These are phyloP conservation scores for Eremothecium gossypii DNA, from an alignment of 1,139 yeast genomes.

Conservation along the genomic window DNA sequence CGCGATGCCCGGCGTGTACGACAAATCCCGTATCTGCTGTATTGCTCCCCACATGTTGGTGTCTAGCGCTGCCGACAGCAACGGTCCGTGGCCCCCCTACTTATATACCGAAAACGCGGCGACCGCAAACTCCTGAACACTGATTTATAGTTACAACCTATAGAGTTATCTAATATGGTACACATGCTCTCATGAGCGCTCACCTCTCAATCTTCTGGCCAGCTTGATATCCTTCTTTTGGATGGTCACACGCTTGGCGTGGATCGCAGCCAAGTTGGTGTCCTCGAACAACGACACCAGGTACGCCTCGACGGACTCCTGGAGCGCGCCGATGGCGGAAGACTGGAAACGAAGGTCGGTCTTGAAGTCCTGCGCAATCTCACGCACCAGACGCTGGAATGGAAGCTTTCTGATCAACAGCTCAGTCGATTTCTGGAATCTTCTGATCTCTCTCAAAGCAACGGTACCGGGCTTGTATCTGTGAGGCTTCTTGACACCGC, in stretches of 20 bases:
- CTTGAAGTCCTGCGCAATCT: slow-evolving; percentile 96
- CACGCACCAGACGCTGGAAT: slow-evolving; percentile 97
- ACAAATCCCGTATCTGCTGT: slow-evolving; percentile 27
- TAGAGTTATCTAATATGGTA: background rate
- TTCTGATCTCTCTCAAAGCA: slow-evolving; percentile 98
- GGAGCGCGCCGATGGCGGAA: slow-evolving; percentile 97
- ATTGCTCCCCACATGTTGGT: slow-evolving; percentile 4
- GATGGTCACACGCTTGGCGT: slow-evolving; percentile 98
- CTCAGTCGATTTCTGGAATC: slow-evolving; percentile 98
- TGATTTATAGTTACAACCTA: background rate
- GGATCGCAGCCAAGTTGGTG: slow-evolving; percentile 97
- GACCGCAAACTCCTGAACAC: too few relatives aligned
- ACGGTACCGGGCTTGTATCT: slow-evolving; percentile 99
- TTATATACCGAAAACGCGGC: too few relatives aligned
- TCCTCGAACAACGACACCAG: slow-evolving; percentile 85
- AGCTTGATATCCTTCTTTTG: slow-evolving; percentile 99
- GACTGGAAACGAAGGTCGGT: slow-evolving; percentile 98
- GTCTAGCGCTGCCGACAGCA: too few relatives aligned
- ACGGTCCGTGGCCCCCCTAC: too few relatives aligned
- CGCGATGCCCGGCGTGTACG: slow-evolving; percentile 48
- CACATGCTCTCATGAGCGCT: slow-evolving; percentile 48
- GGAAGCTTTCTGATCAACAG: slow-evolving; percentile 95
- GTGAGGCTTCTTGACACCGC: slow-evolving; percentile 99
- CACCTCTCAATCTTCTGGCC: slow-evolving; percentile 99
- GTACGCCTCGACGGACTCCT: slow-evolving; percentile 98